Evolutionary conservation across 768 basidiomycete species (phyloP).

Genomic region (Calvatia gigantea): DNA sequence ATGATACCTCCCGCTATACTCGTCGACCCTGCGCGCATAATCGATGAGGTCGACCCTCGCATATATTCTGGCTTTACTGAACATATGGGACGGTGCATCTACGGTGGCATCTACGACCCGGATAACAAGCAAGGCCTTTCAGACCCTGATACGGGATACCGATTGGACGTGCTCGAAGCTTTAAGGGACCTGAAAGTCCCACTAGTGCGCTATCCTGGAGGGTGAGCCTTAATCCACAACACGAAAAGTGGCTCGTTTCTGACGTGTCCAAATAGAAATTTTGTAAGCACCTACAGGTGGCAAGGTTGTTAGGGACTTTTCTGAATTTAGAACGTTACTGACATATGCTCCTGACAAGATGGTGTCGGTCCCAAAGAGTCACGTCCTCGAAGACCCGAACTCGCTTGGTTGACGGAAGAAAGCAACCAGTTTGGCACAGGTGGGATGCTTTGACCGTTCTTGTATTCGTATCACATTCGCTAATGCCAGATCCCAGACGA

Average conservation of each 20-base stretch:
- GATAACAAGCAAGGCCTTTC: conserved; percentile 30
- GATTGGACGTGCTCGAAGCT: conserved; percentile 47
- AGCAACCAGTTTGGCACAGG: conserved; percentile 60
- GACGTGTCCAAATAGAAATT: conserved; percentile 33
- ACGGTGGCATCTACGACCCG: conserved; percentile 45
- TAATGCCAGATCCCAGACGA: conserved; percentile 25
- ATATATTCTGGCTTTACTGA: conserved; percentile 64
- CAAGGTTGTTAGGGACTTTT: conserved; percentile 27
- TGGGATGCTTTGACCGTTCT: conserved; percentile 13
- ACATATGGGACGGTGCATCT: conserved; percentile 56
- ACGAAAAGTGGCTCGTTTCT: neutral
- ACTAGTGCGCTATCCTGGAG: conserved; percentile 51
- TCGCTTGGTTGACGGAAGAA: conserved; percentile 60
- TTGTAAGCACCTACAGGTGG: conserved; percentile 55
- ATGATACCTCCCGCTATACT: conserved; percentile 27
- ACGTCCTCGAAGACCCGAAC: conserved; percentile 52
- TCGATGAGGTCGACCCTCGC: conserved; percentile 41
- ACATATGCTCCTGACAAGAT: conserved; percentile 26
- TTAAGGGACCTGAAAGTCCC: conserved; percentile 45
- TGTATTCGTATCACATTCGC: neutral
- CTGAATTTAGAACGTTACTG: neutral
- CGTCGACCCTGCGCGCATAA: conserved; percentile 38
- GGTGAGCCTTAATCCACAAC: conserved; percentile 24
- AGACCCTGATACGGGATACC: conserved; percentile 40
- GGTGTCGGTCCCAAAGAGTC: conserved; percentile 48